phyloP scores from a whole-genome alignment of 257 asterid genomes.

The Scutellaria galericulata region DNA sequence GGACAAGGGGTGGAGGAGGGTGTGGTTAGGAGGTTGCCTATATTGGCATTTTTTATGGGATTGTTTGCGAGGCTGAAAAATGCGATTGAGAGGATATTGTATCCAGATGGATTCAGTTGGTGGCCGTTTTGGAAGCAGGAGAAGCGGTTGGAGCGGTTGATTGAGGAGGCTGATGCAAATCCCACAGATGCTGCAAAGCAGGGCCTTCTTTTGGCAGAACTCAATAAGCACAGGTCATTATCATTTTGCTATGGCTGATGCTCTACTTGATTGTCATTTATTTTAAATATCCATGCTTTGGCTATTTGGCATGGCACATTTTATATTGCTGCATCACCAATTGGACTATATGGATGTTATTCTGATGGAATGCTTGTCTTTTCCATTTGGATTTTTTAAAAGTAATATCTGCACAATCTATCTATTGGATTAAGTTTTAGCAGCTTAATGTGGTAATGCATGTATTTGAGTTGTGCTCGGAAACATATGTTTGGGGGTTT shows the following conservation, averaged over 20 bases:
- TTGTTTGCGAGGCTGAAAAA: constrained; percentile 54
- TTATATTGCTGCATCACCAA: background rate
- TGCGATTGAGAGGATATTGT: constrained; percentile 54
- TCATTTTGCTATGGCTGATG: constrained; percentile 12
- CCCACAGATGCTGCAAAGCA: constrained; percentile 80
- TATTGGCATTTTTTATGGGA: constrained; percentile 69
- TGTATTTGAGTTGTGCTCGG: background rate
- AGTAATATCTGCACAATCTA: background rate
- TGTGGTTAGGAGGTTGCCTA: constrained; percentile 54
- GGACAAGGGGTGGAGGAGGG: constrained; percentile 34
- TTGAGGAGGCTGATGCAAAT: constrained; percentile 82
- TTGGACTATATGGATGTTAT: background rate
- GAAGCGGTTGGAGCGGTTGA: constrained; percentile 73
- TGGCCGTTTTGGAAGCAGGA: constrained; percentile 87
- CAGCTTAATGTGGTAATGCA: background rate
- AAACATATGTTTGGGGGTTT: background rate
- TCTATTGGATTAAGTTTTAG: background rate
- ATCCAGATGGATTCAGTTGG: constrained; percentile 76
- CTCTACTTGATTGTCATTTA: background rate
- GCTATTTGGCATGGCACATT: background rate
- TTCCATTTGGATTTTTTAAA: constrained; percentile 3
- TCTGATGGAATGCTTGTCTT: no score
- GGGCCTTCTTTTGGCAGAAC: constrained; percentile 75
- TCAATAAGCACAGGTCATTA: constrained; percentile 79
- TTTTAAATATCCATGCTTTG: no score